Evolutionary conservation across 1,284 basidiomycete genomes (phyloP).

Genomic region (Puccinia hordei): DNA sequence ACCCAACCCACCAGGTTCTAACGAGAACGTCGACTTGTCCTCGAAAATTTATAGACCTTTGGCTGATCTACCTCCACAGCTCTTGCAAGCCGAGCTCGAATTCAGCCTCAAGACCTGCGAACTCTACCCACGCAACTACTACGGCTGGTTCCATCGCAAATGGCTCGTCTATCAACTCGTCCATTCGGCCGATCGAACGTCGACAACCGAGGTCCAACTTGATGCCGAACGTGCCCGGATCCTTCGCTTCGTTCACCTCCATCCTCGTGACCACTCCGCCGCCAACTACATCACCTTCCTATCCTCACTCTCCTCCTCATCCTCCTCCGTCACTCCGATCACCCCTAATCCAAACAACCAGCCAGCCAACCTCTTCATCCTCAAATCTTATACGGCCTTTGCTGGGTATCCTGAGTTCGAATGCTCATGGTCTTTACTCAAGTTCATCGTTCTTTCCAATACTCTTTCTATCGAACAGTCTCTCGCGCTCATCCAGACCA

Average conservation of each 20-base stretch:
- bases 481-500: neutral
- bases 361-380: neutral
- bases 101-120: constrained; percentile 12
- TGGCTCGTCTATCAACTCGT: constrained; percentile 21
- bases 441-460: neutral
- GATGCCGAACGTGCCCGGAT: neutral
- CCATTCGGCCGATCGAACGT: neutral
- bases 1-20: neutral
- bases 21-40: too few species aligned
- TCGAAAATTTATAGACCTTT: neutral
- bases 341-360: neutral
- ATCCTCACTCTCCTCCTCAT: neutral
- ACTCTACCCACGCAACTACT: constrained; percentile 41
- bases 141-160: constrained; percentile 37
- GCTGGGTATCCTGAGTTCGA: constrained; percentile 12
- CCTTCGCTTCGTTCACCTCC: neutral
- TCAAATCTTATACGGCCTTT: neutral
- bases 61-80: neutral
- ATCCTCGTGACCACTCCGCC: constrained; percentile 39
- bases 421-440: constrained; percentile 16
- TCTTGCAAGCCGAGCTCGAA: constrained; percentile 19
- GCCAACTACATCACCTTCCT: constrained; percentile 35
- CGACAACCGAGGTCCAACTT: neutral
- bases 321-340: neutral
- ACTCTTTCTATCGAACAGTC: neutral